A percentile compares a stretch with the other conserved stretches of the same genome.
Evolutionary conservation across 2,329 filamentous ascomycete species (phyloP).

Genomic region (Diaporthe vaccinii): DNA sequence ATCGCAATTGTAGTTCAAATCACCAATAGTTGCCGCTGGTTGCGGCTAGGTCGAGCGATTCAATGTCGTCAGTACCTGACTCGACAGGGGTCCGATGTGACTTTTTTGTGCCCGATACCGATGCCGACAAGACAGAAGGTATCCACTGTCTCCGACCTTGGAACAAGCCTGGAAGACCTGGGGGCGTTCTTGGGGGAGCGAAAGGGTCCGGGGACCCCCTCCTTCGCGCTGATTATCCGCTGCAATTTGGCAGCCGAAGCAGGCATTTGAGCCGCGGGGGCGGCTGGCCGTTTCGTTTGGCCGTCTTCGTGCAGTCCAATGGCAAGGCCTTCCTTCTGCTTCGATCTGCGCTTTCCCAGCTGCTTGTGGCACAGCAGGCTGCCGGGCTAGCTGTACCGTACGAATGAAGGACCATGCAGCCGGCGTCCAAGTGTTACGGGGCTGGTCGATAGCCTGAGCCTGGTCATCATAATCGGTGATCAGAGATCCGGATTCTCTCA

Average conservation of each 20-base stretch:
- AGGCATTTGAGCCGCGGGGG: conserved; percentile 13
- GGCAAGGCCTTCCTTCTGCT: background rate
- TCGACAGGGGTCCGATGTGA: conserved; percentile 5
- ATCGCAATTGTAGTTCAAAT: background rate
- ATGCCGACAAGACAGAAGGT: conserved; percentile 1
- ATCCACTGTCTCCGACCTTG: background rate
- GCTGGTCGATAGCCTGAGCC: conserved; percentile 15
- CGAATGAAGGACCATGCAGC: conserved; percentile 28
- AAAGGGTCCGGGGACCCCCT: background rate
- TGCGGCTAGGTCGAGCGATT: conserved; percentile 9
- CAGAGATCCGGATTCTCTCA: background rate
- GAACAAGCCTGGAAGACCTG: background rate
- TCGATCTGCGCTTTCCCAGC: background rate
- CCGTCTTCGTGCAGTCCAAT: conserved; percentile 9
- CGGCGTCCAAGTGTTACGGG: conserved; percentile 22
- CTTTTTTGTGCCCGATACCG: conserved; percentile 11
- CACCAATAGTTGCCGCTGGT: conserved; percentile 15
- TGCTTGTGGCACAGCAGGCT: conserved; percentile 20
- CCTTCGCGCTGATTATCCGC: conserved; percentile 17
- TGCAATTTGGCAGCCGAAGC: background rate
- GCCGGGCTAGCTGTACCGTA: background rate
- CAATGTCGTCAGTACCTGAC: conserved; percentile 29
- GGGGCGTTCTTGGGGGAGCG: background rate
- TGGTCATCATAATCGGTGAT: background rate
- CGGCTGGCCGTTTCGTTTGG: conserved; percentile 29